Base-by-base conservation (phyloP, 176 grass and related monocot genomes). In the Avena insularis region DNA sequence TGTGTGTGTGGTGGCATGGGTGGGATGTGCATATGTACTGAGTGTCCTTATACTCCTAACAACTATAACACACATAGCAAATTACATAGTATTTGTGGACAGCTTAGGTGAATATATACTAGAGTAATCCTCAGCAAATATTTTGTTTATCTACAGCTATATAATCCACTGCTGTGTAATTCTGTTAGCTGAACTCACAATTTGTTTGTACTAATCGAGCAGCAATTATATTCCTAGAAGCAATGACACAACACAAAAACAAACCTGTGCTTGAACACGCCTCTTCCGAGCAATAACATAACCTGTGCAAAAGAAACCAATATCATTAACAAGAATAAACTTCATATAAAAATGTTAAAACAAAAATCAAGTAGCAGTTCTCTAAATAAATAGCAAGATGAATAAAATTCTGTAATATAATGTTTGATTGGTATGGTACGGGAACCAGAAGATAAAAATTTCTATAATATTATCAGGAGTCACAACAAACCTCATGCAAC, bases 221-320 rank as follows among this genome's bases (percentile, higher is more conserved):
- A 56, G 50, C 27, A 77, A 20, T 20, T 68, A 27, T 9, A 45
- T 80, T 72, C 65, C 63, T 74, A n/a, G 5, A 74, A 81, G 25
- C 43, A 81, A 19, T 73, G 19, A 81, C 72, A 63, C 2, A 67
- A 35, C 64, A 29, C 46, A 70, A 29, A 89, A 54, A 77, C 73
- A 9, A n/a, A 98, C 96, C 93, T 98, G 96, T 89, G 79, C 79
- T 82, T 95, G 93, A 79, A 94, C 88, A 80, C 87, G 84, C 80
- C 90, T 95, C 82, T 98, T 98, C 88, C 91, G 83, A 88, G 93
- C 93, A 68, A 98, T 86, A 75, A 57, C 53, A 16, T 55, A 80
- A 99, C 93, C 97, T 99, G 89, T 68, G 49, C 33, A 64, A 71
- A 70, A 63, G 55, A 55, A 75, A 11, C 46, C 43, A 43, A 36